Evolutionary conservation across 164 flowering plant genomes (phyloP).

Genomic region (Paratinospora sagittata): DNA sequence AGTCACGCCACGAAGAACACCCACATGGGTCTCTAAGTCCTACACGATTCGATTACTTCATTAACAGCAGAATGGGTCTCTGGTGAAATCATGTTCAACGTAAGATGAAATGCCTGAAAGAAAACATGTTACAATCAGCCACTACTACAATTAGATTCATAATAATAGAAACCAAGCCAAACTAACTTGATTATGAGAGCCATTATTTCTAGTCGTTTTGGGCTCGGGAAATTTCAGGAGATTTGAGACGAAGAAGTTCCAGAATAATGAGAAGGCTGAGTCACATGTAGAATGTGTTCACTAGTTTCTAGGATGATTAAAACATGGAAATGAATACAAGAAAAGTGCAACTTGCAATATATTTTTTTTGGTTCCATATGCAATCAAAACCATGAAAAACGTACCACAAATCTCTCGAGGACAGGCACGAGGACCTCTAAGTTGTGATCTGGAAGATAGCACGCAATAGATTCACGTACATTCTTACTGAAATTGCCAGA

Average conservation of each 20-base stretch:
- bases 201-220: not conserved
- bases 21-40: constrained; percentile 28
- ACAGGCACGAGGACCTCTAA: constrained; percentile 81
- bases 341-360: not conserved
- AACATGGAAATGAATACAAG: too few species aligned
- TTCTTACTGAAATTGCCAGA: constrained; percentile 39
- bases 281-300: not conserved
- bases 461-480: constrained; percentile 61
- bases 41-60: constrained; percentile 90
- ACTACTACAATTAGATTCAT: not conserved
- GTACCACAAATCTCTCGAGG: constrained; percentile 93
- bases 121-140: not conserved
- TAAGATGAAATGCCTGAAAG: constrained; percentile 79
- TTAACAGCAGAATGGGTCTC: constrained; percentile 76
- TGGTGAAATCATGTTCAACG: constrained; percentile 82
- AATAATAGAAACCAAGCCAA: not conserved
- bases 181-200: not conserved
- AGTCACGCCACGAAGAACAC: constrained; percentile 18
- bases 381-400: constrained; percentile 19
- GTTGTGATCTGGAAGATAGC: constrained; percentile 62
- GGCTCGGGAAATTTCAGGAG: not conserved
- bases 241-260: not conserved
- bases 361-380: not conserved
- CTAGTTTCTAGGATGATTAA: not conserved
- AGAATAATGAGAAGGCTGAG: not conserved